phyloP scores from a whole-genome alignment of 257 asterid species.

The Nicotiana undulata region DNA sequence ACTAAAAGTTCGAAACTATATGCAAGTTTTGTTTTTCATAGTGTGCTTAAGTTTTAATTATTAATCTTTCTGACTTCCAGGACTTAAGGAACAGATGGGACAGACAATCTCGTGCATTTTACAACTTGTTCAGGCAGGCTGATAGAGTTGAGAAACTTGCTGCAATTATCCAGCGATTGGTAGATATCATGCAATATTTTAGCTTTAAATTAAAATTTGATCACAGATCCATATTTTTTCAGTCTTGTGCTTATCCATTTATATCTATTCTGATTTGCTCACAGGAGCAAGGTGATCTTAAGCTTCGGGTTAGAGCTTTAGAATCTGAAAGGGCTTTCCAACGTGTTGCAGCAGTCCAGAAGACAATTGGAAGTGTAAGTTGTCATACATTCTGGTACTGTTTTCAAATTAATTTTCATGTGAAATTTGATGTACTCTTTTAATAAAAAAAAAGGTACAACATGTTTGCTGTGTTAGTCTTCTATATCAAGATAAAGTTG shows the following conservation, averaged over 20 bases:
- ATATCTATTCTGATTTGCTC: not conserved
- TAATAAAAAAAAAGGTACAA: not conserved
- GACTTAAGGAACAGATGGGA: constrained; percentile 89
- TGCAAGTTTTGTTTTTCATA: not conserved
- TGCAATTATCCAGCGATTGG: constrained; percentile 74
- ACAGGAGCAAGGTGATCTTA: constrained; percentile 97
- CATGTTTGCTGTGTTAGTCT: not conserved
- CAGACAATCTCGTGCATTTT: constrained; percentile 81
- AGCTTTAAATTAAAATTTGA: constrained; percentile 1
- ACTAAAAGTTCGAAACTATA: not conserved
- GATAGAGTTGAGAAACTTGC: constrained; percentile 94
- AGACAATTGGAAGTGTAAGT: constrained; percentile 75
- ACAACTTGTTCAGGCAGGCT: constrained; percentile 91
- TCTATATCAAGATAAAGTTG: not conserved
- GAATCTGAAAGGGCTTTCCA: constrained; percentile 97
- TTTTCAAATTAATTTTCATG: not conserved
- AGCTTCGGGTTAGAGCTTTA: constrained; percentile 87
- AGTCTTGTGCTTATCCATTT: not conserved
- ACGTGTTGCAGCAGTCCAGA: constrained; percentile 92
- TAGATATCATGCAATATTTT: constrained; percentile 14
- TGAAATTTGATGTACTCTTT: not conserved
- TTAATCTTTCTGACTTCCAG: constrained; percentile 31
- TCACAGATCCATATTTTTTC: not conserved
- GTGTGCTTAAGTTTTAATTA: not conserved
- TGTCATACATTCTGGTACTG: constrained; percentile 1